These are phyloP conservation scores for Pichia deserticola DNA, from an alignment of 805 yeast genomes.

Conservation along the genomic window DNA sequence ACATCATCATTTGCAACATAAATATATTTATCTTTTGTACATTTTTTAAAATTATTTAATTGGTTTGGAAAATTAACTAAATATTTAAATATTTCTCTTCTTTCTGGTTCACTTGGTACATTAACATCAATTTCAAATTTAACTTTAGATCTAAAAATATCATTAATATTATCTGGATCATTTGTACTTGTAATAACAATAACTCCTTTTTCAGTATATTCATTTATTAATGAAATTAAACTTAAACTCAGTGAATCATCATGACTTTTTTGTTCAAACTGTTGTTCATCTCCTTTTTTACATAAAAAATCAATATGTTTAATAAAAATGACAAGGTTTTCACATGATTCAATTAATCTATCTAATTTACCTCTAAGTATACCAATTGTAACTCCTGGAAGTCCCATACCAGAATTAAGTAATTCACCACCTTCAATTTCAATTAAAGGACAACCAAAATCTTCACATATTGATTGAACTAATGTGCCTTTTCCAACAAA, in stretches of 20 bases:
- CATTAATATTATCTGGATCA: conserved; percentile 63
- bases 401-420: conserved; percentile 60
- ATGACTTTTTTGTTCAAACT: conserved; percentile 19
- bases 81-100: conserved; percentile 53
- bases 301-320: conserved; percentile 75
- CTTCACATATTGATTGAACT: conserved; percentile 45
- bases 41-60: neutral
- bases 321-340: conserved; percentile 46
- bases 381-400: conserved; percentile 62
- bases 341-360: conserved; percentile 39
- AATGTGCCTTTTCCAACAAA: conserved; percentile 75
- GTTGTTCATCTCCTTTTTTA: conserved; percentile 54
- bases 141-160: conserved; percentile 55
- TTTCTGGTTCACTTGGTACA: conserved; percentile 75
- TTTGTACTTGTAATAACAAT: conserved; percentile 61
- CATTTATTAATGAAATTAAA: conserved; percentile 49
- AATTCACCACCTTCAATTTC: conserved; percentile 66
- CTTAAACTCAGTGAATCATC: conserved; percentile 42
- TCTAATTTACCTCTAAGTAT: conserved; percentile 70
- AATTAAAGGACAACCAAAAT: conserved; percentile 58
- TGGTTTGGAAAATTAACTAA: conserved; percentile 25
- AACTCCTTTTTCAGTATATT: conserved; percentile 39
- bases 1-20: conserved; percentile 42
- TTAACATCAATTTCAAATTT: conserved; percentile 70
- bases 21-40: conserved; percentile 6